phyloP scores from a whole-genome alignment of 2,329 filamentous ascomycete genomes.

The Talaromyces sp. region DNA sequence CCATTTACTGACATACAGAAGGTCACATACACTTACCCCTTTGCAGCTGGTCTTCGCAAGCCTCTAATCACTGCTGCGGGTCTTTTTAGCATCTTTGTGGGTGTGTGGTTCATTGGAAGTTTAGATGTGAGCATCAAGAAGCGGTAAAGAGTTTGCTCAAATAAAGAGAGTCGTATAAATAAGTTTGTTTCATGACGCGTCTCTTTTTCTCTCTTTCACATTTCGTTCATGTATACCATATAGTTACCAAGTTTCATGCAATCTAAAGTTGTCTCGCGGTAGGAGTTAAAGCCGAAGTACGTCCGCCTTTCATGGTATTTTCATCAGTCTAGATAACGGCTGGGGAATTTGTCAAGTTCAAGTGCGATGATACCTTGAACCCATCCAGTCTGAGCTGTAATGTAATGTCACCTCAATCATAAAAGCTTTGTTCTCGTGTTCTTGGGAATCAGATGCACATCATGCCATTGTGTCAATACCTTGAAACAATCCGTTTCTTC shows the following conservation, averaged over 20 bases:
- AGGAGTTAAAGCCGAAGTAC: not conserved
- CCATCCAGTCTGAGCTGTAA: not conserved
- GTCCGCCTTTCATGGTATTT: not conserved
- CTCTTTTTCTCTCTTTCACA: not conserved
- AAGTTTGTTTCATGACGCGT: not conserved
- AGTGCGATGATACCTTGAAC: not conserved
- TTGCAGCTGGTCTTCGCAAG: constrained; percentile 73
- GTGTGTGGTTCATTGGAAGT: constrained; percentile 70
- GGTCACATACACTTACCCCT: constrained; percentile 80
- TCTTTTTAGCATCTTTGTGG: constrained; percentile 68
- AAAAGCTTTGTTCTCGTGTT: not conserved
- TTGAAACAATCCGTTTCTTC: too few relatives aligned
- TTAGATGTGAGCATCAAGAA: constrained; percentile 77
- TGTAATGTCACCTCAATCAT: not conserved
- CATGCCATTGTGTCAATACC: too few relatives aligned
- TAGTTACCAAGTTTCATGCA: not conserved
- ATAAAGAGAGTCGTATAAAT: constrained; percentile 8
- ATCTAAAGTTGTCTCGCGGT: not conserved
- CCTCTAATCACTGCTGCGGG: constrained; percentile 76
- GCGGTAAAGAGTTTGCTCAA: constrained; percentile 35
- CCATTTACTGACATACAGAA: constrained; percentile 23
- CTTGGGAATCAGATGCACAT: too few relatives aligned
- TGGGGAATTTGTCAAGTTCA: not conserved
- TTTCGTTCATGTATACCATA: constrained; percentile 4
- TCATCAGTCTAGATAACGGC: not conserved